Evolutionary conservation across 179 eudicot species (phyloP), one percentile per base, ranked within the genome.

Genomic region (Patellifolia procumbens): DNA sequence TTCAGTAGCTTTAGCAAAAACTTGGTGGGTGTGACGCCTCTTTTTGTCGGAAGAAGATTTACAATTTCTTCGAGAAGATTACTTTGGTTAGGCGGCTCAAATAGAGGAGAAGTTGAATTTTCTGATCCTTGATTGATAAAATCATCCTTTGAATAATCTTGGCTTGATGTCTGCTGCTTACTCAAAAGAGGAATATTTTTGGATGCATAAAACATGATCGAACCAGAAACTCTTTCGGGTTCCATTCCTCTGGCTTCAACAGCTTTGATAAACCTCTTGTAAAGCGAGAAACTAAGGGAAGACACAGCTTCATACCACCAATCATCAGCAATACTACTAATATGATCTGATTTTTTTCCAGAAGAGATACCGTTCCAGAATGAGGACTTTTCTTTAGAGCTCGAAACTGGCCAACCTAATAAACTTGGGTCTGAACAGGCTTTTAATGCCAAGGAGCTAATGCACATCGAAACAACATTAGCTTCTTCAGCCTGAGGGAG

Each of bases 251-350:
- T 86, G 12, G 79, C 75, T 76, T 88, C 93, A 78, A 92, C 84
- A 19, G 89, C 95, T 37, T 86, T 80, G 28, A 89, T 91, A 32
- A 94, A 76, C 69, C 91, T 82, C 79, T 89, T 94, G 77, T 89
- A 94, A n/a, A 92, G 84, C 45, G 89, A 83, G 37, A 91, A 88
- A 77, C 92, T 91, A 53, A 94, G 83, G 45, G 80, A 82, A 16
- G 97, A 87, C 19, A 80, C 89, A 65, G 92, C 98, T 48, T 92
- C 97, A 74, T 86, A 94, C 98, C 98, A 94, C 98, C 98, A 94
- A 86, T 92, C 96, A 64, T 78, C 83, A 9, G 76, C 79, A 12
- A 79, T 66, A 8, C 61, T 32, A 0, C 37, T 42, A n/a, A n/a
- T n/a, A n/a, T n/a, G n/a, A 24, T 78, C 68, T 2, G 73, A 31